A percentile compares a stretch with the other conserved stretches of the same genome.
phyloP scores from a whole-genome alignment of 169 alveolate species.

The Babesia caballi region DNA sequence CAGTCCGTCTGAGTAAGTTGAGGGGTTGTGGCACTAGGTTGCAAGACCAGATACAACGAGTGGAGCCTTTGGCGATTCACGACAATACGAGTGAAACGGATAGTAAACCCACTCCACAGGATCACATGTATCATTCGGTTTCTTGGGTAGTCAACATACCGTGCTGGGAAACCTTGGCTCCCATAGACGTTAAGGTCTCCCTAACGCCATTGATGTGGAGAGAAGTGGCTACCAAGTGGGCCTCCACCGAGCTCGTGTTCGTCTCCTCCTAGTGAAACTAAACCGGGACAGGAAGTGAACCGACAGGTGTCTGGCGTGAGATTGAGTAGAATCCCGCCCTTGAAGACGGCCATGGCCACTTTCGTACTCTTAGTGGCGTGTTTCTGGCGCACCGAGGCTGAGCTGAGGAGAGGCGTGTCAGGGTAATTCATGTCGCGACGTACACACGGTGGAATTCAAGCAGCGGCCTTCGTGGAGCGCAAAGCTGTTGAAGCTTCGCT shows the following conservation, averaged over 20 bases:
- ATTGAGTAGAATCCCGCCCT: background rate
- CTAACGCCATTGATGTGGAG: background rate
- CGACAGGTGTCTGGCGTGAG: background rate
- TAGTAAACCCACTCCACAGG: too few species aligned
- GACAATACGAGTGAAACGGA: too few species aligned
- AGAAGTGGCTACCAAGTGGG: background rate
- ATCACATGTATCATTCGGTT: too few species aligned
- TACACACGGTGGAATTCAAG: background rate
- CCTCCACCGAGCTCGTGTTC: background rate
- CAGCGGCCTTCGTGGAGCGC: background rate
- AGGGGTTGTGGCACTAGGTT: too few species aligned
- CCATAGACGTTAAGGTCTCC: background rate
- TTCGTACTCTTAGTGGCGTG: background rate
- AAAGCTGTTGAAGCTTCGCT: background rate
- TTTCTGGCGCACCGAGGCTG: background rate
- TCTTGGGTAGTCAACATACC: constrained; percentile 3
- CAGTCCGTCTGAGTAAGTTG: constrained; percentile 6
- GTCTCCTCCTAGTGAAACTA: too few species aligned
- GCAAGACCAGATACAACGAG: too few species aligned
- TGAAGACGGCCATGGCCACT: background rate
- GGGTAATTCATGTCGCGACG: background rate
- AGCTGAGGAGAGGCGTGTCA: background rate
- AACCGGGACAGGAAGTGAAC: too few species aligned
- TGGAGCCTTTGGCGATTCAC: too few species aligned
- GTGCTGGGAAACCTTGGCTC: background rate